phyloP scores from a whole-genome alignment of 805 yeast genomes.

The Metschnikowia bowlesiae region DNA sequence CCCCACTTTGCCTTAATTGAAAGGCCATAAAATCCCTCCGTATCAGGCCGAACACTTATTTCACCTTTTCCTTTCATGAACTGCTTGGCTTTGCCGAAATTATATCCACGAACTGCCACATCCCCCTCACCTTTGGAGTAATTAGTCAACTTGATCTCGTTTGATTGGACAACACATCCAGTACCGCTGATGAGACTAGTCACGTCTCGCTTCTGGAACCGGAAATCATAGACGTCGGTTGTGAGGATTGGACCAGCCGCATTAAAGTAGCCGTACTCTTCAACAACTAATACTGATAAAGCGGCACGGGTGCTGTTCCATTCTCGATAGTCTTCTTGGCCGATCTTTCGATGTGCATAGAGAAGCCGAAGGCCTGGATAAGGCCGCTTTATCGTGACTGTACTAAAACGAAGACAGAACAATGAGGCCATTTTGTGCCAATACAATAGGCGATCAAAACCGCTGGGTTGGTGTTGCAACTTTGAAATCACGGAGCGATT shows the following conservation, averaged over 20 bases:
- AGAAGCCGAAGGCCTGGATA: conserved; percentile 36
- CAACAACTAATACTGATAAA: conserved; percentile 47
- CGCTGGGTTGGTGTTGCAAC: conserved; percentile 13
- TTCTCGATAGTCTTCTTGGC: conserved; percentile 19
- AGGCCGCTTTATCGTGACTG: conserved; percentile 10
- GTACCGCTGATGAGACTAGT: conserved; percentile 27
- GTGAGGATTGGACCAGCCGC: conserved; percentile 55
- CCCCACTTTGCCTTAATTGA: conserved; percentile 59
- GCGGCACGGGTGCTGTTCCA: conserved; percentile 43
- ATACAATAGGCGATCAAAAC: conserved; percentile 21
- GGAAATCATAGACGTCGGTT: conserved; percentile 59
- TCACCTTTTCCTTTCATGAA: conserved; percentile 16
- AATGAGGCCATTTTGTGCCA: conserved; percentile 39
- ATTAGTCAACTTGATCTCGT: conserved; percentile 51
- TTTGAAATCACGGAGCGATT: conserved; percentile 13
- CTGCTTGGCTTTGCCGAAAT: conserved; percentile 47
- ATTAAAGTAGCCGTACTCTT: conserved; percentile 44
- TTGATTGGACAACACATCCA: conserved; percentile 57
- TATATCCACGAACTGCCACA: conserved; percentile 59
- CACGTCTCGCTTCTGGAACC: conserved; percentile 34
- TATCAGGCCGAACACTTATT: conserved; percentile 9
- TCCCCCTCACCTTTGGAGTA: conserved; percentile 43
- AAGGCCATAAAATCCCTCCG: conserved; percentile 40
- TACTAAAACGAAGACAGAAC: conserved; percentile 47
- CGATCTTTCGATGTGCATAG: conserved; percentile 32